Base-by-base conservation (phyloP, 345 rosid species). In the Alliaria petiolata region DNA sequence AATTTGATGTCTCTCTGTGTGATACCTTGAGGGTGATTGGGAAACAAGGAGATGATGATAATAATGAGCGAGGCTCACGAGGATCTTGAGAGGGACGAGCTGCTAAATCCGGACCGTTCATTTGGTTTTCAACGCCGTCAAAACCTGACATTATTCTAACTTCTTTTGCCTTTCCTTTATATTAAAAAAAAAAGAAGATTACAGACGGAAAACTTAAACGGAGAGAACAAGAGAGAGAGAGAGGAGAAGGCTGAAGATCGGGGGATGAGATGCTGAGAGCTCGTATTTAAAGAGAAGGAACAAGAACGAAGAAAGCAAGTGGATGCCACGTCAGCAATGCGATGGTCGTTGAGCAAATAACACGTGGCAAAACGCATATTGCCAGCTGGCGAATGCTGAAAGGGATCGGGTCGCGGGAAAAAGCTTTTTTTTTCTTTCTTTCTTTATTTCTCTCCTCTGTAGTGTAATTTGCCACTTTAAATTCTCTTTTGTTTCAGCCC, bases 11-110 rank as follows among this genome's bases (percentile, higher is more conserved):
- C 8, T 61, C 22, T 49, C 66, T 67, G 50, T 10, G 57, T 36
- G 7, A 2, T 61, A 92, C 98, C 96, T 84, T 84, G 73, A 92
- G 93, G 67, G 95, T 79, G 78, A 92, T 82, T n/a, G 96, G 96
- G 55, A 62, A 84, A 64, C 81, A 82, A 60, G 89, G 77, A 51
- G 95, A 74, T 73, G 86, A 65, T 69, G 86, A 67, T 62, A 79
- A 60, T 76, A 88, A 74, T 1, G 87, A 81, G 62, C 77, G 79
- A n/a, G n/a, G n/a, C n/a, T n/a, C n/a, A n/a, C n/a, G n/a, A 28
- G 83, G 58, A 56, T 82, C 82, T 65, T 77, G 85, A 79, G 87
- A 34, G 57, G 10, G 26, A 59, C 54, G 47, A 16, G 49, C 57
- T 46, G 84, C 49, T 50, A 40, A 83, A 77, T 81, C 79, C 6